phyloP scores from a whole-genome alignment of 2,329 filamentous ascomycete species.

The Blastomyces emzantsi region DNA sequence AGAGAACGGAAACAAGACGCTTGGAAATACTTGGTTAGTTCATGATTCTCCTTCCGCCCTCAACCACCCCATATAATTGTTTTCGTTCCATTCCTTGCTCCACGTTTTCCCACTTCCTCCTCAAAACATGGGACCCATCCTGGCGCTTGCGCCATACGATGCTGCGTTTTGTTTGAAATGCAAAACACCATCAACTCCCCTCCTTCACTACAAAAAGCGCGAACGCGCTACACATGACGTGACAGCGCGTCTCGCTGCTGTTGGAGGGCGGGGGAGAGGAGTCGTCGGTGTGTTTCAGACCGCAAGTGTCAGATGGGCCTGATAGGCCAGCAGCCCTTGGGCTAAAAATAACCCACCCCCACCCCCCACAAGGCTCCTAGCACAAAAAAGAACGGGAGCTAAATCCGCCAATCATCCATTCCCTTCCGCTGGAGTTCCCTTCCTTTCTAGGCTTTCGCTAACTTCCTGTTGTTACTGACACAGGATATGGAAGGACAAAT shows the following conservation, averaged over 20 bases:
- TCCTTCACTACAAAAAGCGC: not conserved
- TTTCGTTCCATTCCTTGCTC: too few relatives aligned
- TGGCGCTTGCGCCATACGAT: not conserved
- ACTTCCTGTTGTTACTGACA: not conserved
- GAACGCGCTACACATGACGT: not conserved
- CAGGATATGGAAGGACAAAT: slow-evolving; percentile 99
- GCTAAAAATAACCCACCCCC: not conserved
- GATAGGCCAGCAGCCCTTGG: not conserved
- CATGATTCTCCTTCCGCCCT: too few relatives aligned
- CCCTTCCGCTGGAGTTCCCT: not conserved
- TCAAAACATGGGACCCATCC: too few relatives aligned
- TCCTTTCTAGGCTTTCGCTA: not conserved
- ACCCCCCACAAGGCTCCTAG: not conserved
- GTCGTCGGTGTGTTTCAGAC: not conserved
- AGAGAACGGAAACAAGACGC: slow-evolving; percentile 73
- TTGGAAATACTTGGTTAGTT: slow-evolving; percentile 85
- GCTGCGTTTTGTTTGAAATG: not conserved
- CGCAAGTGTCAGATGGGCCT: not conserved
- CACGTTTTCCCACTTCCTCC: too few relatives aligned
- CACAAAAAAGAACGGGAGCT: not conserved
- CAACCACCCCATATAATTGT: too few relatives aligned
- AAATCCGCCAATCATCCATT: not conserved
- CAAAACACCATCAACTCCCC: not conserved
- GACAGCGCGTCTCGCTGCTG: not conserved
- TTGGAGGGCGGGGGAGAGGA: not conserved